Conservation (phyloP, 2,329 filamentous ascomycete genomes). For the Huntiella bhutanensis region DNA sequence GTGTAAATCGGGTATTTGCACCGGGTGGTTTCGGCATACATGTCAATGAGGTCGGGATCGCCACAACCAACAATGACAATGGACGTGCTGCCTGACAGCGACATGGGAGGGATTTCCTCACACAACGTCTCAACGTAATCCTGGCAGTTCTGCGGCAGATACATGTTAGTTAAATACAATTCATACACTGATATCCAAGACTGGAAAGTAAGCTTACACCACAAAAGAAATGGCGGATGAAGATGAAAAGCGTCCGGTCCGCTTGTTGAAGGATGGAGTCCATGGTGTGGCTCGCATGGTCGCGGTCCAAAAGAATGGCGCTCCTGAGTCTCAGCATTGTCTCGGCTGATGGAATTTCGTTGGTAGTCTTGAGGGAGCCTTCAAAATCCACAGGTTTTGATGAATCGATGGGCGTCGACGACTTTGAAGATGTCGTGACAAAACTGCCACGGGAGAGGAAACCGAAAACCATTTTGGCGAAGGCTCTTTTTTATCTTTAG, state of each 20-base stretch:
- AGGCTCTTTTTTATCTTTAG: too few species aligned
- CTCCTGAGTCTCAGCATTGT: slow-evolving; percentile 32
- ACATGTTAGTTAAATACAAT: background rate
- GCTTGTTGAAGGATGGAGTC: slow-evolving; percentile 40
- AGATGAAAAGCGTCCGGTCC: slow-evolving; percentile 46
- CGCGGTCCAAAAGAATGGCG: slow-evolving; percentile 39
- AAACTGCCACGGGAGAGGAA: too few species aligned
- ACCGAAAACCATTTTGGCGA: too few species aligned
- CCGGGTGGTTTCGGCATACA: slow-evolving; percentile 42
- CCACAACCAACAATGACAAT: slow-evolving; percentile 58
- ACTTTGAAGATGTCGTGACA: background rate
- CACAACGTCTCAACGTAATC: slow-evolving; percentile 50
- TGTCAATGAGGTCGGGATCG: slow-evolving; percentile 44
- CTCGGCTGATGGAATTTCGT: slow-evolving; percentile 32
- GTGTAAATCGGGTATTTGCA: slow-evolving; percentile 59
- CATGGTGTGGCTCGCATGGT: slow-evolving; percentile 41
- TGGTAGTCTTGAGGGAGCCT: slow-evolving; percentile 34
- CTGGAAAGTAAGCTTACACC: slow-evolving; percentile 32
- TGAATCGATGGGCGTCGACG: slow-evolving; percentile 17
- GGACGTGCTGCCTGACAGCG: slow-evolving; percentile 36
- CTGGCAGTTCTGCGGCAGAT: slow-evolving; percentile 44
- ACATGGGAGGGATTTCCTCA: slow-evolving; percentile 33
- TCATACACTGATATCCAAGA: background rate
- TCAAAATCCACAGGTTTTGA: slow-evolving; percentile 32
- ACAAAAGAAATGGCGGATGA: slow-evolving; percentile 66